Evolutionary conservation across 2,329 filamentous ascomycete species (phyloP).

Genomic region (Aspergillus sp.): DNA sequence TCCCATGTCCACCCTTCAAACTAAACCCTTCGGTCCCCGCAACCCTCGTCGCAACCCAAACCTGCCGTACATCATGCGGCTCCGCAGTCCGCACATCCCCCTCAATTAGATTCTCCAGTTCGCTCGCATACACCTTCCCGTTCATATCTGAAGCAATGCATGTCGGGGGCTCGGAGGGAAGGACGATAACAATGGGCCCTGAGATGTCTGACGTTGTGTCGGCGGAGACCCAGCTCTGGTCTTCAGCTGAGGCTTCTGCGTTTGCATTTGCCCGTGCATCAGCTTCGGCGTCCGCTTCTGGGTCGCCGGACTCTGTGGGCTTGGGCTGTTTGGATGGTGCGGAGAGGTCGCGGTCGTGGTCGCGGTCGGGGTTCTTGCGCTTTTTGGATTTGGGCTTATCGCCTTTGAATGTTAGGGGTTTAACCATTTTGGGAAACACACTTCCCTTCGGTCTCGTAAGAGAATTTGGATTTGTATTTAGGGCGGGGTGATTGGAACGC

Average conservation of each 20-base stretch:
- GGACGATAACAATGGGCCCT: conserved; percentile 78
- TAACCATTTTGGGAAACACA: conserved; percentile 52
- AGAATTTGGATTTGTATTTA: neutral
- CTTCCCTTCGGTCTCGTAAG: too few relatives aligned
- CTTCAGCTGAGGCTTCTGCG: conserved; percentile 48
- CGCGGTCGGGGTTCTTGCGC: conserved; percentile 64
- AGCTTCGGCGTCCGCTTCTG: neutral
- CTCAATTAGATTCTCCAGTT: conserved; percentile 85
- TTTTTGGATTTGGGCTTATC: conserved; percentile 79
- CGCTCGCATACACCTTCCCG: conserved; percentile 80
- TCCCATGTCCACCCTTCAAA: conserved; percentile 88
- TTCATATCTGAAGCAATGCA: conserved; percentile 82
- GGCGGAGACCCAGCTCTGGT: conserved; percentile 90
- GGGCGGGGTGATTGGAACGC: neutral
- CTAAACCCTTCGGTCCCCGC: conserved; percentile 77
- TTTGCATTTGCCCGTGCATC: neutral
- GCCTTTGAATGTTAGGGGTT: conserved; percentile 91
- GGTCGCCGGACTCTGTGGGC: neutral
- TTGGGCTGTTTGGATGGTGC: conserved; percentile 24
- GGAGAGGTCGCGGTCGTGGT: conserved; percentile 25
- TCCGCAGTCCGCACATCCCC: conserved; percentile 80
- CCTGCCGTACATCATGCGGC: conserved; percentile 92
- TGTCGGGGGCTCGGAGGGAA: conserved; percentile 71
- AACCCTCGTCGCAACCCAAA: conserved; percentile 86
- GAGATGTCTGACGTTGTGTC: conserved; percentile 71